A percentile compares a stretch with the other conserved stretches of the same genome.
Conservation (phyloP, 2,329 filamentous ascomycete genomes). For the Pseudopyrenochaeta lycopersici region DNA sequence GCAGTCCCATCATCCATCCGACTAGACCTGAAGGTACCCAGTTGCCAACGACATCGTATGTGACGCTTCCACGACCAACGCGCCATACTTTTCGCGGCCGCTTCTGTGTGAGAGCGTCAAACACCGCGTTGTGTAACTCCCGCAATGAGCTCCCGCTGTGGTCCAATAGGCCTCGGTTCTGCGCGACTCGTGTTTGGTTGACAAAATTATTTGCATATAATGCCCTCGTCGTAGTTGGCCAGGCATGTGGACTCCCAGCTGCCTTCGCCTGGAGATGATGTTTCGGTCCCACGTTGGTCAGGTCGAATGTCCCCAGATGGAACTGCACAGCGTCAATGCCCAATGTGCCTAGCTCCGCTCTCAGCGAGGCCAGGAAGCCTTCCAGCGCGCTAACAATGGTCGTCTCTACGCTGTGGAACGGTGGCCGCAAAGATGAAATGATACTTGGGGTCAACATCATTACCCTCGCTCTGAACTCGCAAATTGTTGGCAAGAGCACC, state of each 20-base stretch:
- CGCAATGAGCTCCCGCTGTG: constrained; percentile 75
- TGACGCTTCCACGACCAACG: constrained; percentile 82
- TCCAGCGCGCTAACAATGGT: constrained; percentile 86
- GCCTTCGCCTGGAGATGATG: constrained; percentile 48
- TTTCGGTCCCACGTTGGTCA: constrained; percentile 67
- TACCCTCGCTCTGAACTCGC: constrained; percentile 69
- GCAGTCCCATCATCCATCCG: constrained; percentile 92
- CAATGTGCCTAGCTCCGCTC: constrained; percentile 79
- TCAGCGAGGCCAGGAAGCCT: constrained; percentile 82
- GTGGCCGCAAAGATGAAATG: constrained; percentile 79
- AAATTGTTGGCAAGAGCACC: constrained; percentile 72
- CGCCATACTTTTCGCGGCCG: constrained; percentile 70
- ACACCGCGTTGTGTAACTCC: constrained; percentile 85
- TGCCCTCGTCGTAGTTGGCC: constrained; percentile 46
- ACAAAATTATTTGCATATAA: constrained; percentile 50
- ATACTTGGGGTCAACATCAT: constrained; percentile 82
- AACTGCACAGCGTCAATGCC: constrained; percentile 84
- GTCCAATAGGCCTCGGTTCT: constrained; percentile 63
- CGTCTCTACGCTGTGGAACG: constrained; percentile 86
- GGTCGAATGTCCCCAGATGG: constrained; percentile 90
- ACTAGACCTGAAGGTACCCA: constrained; percentile 81
- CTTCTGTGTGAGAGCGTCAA: constrained; percentile 82
- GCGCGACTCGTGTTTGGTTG: constrained; percentile 46
- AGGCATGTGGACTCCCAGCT: constrained; percentile 47
- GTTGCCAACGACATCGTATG: constrained; percentile 85